These are phyloP conservation scores for Quercus wislizeni DNA, from an alignment of 306 rosid species.

Conservation along the genomic window DNA sequence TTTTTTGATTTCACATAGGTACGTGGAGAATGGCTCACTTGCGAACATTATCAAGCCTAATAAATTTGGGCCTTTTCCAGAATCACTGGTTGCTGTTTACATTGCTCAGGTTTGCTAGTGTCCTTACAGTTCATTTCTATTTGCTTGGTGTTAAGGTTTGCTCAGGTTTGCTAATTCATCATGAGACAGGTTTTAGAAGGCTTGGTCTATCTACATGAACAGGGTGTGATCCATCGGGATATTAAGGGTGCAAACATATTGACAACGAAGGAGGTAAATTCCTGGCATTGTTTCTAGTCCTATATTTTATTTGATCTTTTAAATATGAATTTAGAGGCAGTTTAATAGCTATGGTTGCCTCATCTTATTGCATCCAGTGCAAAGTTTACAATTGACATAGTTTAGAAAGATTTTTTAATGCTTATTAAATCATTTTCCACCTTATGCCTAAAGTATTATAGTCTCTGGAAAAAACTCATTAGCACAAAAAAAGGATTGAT, in stretches of 20 bases:
- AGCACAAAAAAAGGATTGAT: background rate
- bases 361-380: background rate
- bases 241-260: conserved; percentile 98
- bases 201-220: conserved; percentile 96
- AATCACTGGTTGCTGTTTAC: conserved; percentile 92
- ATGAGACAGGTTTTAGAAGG: conserved; percentile 92
- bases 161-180: conserved; percentile 16
- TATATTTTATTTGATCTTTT: background rate
- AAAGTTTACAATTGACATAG: background rate
- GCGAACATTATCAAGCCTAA: conserved; percentile 99
- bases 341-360: background rate
- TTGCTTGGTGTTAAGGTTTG: conserved; percentile 10
- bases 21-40: conserved; percentile 97
- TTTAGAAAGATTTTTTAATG: background rate
- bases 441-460: background rate
- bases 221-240: conserved; percentile 98
- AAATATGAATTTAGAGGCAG: background rate
- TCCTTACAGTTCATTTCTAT: conserved; percentile 14
- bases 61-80: conserved; percentile 99
- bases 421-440: background rate
- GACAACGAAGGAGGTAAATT: conserved; percentile 90
- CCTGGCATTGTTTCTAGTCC: background rate
- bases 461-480: background rate
- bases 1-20: conserved; percentile 42
- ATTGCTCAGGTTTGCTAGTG: conserved; percentile 78